Evolutionary conservation across 805 yeast species (phyloP).

Genomic region (Candida yuanshanica): DNA sequence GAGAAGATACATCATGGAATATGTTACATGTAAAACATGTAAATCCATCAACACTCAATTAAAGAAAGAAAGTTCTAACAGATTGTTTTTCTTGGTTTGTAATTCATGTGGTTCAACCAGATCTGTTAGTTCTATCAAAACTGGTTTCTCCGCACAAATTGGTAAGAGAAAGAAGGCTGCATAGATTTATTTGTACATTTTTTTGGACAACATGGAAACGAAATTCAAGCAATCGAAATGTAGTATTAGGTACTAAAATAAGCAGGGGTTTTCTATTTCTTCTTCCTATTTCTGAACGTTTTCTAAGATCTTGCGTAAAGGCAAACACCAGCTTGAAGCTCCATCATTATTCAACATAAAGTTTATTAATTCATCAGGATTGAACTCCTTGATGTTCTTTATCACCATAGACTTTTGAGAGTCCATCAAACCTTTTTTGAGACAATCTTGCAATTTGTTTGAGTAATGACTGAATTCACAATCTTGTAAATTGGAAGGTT

Average conservation of each 20-base stretch:
- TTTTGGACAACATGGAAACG: not conserved
- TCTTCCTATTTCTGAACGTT: slow-evolving; percentile 11
- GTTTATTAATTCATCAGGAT: slow-evolving; percentile 30
- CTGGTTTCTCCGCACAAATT: slow-evolving; percentile 98
- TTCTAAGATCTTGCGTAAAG: slow-evolving; percentile 53
- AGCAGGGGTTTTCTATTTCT: too few species aligned
- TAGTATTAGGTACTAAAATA: not conserved
- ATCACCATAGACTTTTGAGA: slow-evolving; percentile 23
- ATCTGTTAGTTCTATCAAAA: slow-evolving; percentile 94
- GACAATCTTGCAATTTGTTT: slow-evolving; percentile 31
- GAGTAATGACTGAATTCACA: slow-evolving; percentile 40
- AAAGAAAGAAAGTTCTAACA: slow-evolving; percentile 91
- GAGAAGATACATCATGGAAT: slow-evolving; percentile 94
- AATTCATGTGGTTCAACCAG: slow-evolving; percentile 97
- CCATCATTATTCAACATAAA: slow-evolving; percentile 57
- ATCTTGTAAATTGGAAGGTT: slow-evolving; percentile 28
- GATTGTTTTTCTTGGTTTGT: slow-evolving; percentile 96
- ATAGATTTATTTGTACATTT: slow-evolving; percentile 4
- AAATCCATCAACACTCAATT: slow-evolving; percentile 95
- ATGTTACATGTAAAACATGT: slow-evolving; percentile 98
- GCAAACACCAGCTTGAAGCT: slow-evolving; percentile 60
- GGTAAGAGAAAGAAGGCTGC: slow-evolving; percentile 75
- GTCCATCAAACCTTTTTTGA: slow-evolving; percentile 23
- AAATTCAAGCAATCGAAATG: not conserved
- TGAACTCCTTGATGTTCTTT: slow-evolving; percentile 19